Base-by-base conservation (phyloP, 2,329 filamentous ascomycete genomes). In the Meredithiella fracta region DNA sequence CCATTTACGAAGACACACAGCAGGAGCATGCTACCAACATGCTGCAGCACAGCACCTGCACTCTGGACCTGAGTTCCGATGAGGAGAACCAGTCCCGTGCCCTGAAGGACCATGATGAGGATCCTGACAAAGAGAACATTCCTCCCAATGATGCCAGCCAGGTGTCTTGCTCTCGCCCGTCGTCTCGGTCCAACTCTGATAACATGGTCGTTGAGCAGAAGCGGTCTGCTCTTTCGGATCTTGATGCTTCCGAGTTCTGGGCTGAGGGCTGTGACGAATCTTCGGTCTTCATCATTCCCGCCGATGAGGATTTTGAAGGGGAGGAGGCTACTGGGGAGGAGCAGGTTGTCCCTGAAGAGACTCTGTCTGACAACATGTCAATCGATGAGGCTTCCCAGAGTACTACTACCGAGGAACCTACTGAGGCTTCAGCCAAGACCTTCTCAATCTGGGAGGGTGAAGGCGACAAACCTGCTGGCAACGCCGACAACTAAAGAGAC, bases 1-100 rank as follows among this genome's bases (percentile, higher is more conserved):
- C 91, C 58, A 97, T 98, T 64, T 83, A 96, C 66, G 87, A 95
- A 66, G 91, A 98, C 67, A 88, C 86, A 0, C 79, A 85, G 6
- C 86, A 95, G 66, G 86, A 96, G 65, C 84, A 94, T 65, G 86
- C 92, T 69, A 87, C 89, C 63, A 96, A 94, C 64, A 73, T 95
- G 40, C 86, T 97, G 70, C 86, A 96, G 68, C 91, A 96, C 71
- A 85, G 84, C 56, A 91, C 91, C 6, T 83, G 84, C 60, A 82
- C 84, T 0, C 77, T 97, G 2, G 91, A 97, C 65, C 88, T 97
- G 64, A 88, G 82, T 62, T 90, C 87, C 22, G 90, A 95, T 63
- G 90, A 95, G 66, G 85, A 90, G 67, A 77, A 70, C 26, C 75
- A 78, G 63, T 74, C 71, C 52, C 77, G 77, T 64, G 69, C 75